Base-by-base conservation (phyloP, 176 grass and related monocot genomes). In the Melocanna baccifera region DNA sequence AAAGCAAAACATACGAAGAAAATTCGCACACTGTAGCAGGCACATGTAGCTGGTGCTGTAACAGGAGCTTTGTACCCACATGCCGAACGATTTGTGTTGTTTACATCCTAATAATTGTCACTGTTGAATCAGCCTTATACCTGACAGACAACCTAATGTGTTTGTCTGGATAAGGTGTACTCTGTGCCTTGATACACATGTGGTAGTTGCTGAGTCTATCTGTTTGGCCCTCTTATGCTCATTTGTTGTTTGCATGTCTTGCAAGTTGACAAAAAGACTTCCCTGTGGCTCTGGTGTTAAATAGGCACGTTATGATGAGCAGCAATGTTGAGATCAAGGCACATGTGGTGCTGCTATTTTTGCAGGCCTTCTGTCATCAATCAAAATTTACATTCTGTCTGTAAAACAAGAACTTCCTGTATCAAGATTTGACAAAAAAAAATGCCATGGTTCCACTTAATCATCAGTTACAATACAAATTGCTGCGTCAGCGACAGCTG, bases 41-140 rank as follows among this genome's bases (percentile, higher is more conserved):
- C 89, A 87, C 69, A 79, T 84, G 63, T 80, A 76, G 85, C 69
- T 69, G 71, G 75, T 74, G 69, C 63, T 64, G 80, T 75, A 53
- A 69, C 53, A 12, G 69, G 52, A 87, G 45, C 76, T 91, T 63
- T 87, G 51, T 87, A 82, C 66, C 58, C 78, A 43, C 46, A 71
- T 40, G 58, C 47, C n/a, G 14, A 86, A 77, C 25, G 11, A 65
- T 29, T 50, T 70, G 5, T 83, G 68, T 79, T 83, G 67, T 87
- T 87, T 61, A 37, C 64, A 86, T 42, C 61, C 26, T 41, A 91
- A 87, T 80, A 87, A 80, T 75, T 69, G 20, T 73, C 36, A 67
- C 32, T 15, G 28, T 75, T 55, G 0, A 18, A 16, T 41, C 62
- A 70, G n/a, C 32, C 39, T 20, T 79, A 23, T 70, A 30, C 41